Conservation (phyloP, 2,329 filamentous ascomycete species). For the Stenocarpella maydis region DNA sequence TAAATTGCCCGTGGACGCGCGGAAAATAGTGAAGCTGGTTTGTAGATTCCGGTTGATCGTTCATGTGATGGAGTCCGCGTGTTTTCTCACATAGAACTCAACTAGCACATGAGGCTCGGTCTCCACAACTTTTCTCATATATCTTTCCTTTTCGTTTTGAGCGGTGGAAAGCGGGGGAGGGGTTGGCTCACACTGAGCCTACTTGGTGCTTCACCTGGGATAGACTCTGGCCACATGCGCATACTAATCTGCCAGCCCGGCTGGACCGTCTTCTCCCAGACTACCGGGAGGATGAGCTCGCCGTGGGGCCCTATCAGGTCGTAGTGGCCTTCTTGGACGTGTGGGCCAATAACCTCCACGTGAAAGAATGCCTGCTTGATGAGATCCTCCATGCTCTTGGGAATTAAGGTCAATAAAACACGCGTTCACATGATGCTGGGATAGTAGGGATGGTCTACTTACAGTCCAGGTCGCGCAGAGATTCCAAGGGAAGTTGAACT, state of each 20-base stretch:
- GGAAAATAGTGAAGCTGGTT: no score
- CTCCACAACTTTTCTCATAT: no score
- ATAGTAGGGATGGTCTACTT: conserved; percentile 47
- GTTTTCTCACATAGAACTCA: no score
- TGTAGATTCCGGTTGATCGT: no score
- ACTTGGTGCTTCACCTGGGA: no score
- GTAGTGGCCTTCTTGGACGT: conserved; percentile 81
- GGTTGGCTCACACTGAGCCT: no score
- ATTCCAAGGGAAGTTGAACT: conserved; percentile 91
- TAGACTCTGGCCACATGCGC: conserved; percentile 69
- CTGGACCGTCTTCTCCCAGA: conserved; percentile 84
- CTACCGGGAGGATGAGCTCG: conserved; percentile 81
- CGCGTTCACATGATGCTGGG: background rate
- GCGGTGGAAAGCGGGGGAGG: no score
- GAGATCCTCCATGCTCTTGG: conserved; percentile 83
- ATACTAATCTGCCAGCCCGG: conserved; percentile 74
- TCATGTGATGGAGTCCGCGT: no score
- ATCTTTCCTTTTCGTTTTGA: no score
- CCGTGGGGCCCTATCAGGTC: conserved; percentile 81
- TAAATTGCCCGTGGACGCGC: no score
- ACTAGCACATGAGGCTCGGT: no score
- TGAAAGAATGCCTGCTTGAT: conserved; percentile 86
- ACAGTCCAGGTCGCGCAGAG: conserved; percentile 86
- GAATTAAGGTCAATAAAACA: background rate
- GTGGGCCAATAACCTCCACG: conserved; percentile 77